These are phyloP conservation scores for Yarrowia sp. DNA, from an alignment of 805 yeast genomes.

Conservation along the genomic window DNA sequence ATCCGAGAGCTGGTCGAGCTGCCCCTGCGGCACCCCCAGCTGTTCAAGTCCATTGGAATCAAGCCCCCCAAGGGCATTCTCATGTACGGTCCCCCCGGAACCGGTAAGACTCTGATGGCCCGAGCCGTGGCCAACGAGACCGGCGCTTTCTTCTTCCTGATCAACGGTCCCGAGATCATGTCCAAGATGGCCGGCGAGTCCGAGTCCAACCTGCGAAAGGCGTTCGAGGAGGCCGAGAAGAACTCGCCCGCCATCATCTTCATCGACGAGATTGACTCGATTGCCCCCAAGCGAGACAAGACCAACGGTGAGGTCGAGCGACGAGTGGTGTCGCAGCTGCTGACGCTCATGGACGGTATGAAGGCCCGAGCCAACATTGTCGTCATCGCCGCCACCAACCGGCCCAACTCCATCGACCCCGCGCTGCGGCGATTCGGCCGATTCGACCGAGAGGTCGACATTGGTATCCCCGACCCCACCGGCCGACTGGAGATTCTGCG, in stretches of 20 bases:
- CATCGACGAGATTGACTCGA: slow-evolving; percentile 98
- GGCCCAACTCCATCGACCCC: slow-evolving; percentile 86
- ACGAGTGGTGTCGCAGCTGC: slow-evolving; percentile 96
- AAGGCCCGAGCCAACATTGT: slow-evolving; percentile 98
- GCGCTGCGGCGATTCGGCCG: slow-evolving; percentile 88
- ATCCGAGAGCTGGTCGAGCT: slow-evolving; percentile 97
- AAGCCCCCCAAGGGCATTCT: slow-evolving; percentile 98
- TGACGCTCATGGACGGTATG: slow-evolving; percentile 99
- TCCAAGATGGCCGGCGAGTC: slow-evolving; percentile 99
- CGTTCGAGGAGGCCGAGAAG: slow-evolving; percentile 99
- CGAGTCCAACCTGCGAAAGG: slow-evolving; percentile 95
- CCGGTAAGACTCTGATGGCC: slow-evolving; percentile 99
- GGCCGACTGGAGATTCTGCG: slow-evolving; percentile 91
- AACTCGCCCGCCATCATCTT: slow-evolving; percentile 97
- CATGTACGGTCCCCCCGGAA: slow-evolving; percentile 97
- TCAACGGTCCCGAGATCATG: slow-evolving; percentile 99
- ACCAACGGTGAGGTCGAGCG: slow-evolving; percentile 99
- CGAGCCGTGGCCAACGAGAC: slow-evolving; percentile 99
- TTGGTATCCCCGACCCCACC: slow-evolving; percentile 88
- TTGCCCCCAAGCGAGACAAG: slow-evolving; percentile 99
- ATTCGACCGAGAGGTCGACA: slow-evolving; percentile 86
- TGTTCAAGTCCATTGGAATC: slow-evolving; percentile 97
- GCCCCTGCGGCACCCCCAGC: slow-evolving; percentile 97
- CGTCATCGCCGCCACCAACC: slow-evolving; percentile 96
- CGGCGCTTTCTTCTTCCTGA: slow-evolving; percentile 97